A percentile compares a stretch with the other conserved stretches of the same genome.
Evolutionary conservation across 2,329 filamentous ascomycete genomes (phyloP).

Genomic region (Beauveria asiatica): DNA sequence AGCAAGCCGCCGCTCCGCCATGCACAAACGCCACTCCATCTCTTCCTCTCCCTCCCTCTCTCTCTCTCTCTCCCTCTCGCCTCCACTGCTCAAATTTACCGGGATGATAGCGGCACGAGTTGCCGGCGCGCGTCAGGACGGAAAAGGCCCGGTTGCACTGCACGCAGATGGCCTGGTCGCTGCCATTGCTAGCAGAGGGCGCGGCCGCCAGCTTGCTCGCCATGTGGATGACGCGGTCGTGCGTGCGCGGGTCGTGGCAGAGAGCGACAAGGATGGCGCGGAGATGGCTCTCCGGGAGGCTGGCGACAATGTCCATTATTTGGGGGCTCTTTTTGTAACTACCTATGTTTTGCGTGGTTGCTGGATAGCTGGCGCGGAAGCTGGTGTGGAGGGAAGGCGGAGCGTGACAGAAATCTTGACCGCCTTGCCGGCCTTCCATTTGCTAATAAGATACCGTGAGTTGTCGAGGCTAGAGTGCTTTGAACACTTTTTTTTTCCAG

Average conservation of each 20-base stretch:
- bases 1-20: conserved; percentile 5
- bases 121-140: not conserved
- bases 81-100: not conserved
- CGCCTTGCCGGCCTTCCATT: not conserved
- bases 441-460: too few relatives aligned
- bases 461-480: too few relatives aligned
- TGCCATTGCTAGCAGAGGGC: not conserved
- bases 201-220: not conserved
- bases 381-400: not conserved
- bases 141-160: not conserved
- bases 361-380: not conserved
- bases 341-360: not conserved
- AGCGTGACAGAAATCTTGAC: not conserved
- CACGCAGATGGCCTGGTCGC: not conserved
- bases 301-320: not conserved
- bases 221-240: not conserved
- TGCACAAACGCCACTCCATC: not conserved
- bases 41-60: too few relatives aligned
- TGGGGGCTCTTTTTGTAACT: not conserved
- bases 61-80: not conserved
- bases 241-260: not conserved
- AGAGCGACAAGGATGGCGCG: not conserved
- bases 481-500: too few relatives aligned
- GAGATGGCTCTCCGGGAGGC: not conserved
- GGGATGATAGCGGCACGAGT: not conserved